These are phyloP conservation scores for Fusarium nodosum DNA, from an alignment of 2,329 filamentous ascomycete genomes.

Conservation along the genomic window DNA sequence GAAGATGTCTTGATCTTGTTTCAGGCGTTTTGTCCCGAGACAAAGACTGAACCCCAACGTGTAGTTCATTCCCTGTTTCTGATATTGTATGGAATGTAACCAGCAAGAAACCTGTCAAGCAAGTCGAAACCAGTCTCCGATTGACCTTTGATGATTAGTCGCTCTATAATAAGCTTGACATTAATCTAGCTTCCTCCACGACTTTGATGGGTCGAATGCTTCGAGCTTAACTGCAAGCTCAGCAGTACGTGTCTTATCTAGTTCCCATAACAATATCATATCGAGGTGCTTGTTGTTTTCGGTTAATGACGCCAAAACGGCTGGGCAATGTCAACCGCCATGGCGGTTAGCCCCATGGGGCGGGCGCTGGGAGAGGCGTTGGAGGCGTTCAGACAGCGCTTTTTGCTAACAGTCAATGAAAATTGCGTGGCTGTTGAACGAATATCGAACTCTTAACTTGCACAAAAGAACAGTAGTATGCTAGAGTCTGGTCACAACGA, in stretches of 20 bases:
- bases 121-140: neutral
- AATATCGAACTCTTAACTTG: neutral
- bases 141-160: neutral
- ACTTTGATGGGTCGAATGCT: neutral
- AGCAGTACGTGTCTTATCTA: neutral
- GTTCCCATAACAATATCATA: neutral
- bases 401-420: slow-evolving; percentile 15
- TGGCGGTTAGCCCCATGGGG: slow-evolving; percentile 12
- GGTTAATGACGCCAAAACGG: neutral
- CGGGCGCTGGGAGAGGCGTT: slow-evolving; percentile 27
- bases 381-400: slow-evolving; percentile 16
- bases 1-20: slow-evolving; percentile 6
- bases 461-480: neutral
- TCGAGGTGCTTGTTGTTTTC: neutral
- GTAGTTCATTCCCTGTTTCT: slow-evolving; percentile 1
- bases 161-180: neutral
- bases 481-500: neutral
- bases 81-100: neutral
- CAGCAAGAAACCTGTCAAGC: neutral
- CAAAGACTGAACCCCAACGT: neutral
- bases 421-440: slow-evolving; percentile 9
- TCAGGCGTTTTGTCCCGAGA: slow-evolving; percentile 8
- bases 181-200: neutral
- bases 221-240: neutral
- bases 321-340: slow-evolving; percentile 5